Evolutionary conservation across 371 early-diverging fungal genomes (phyloP).

Genomic region (Apophysomyces trapeziformis): DNA sequence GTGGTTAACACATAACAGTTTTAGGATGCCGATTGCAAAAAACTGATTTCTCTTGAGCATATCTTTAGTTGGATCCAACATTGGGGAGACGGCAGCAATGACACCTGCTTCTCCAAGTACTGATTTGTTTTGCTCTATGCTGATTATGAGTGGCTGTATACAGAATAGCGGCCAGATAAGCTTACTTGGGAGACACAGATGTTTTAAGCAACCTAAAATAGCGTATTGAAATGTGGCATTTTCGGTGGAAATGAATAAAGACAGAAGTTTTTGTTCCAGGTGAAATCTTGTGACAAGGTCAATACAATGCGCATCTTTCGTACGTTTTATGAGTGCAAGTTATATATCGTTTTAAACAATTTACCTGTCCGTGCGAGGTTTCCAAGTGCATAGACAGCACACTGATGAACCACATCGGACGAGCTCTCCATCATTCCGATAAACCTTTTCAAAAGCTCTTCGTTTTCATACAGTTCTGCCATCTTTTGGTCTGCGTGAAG

Average conservation of each 20-base stretch:
- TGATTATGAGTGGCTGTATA: neutral
- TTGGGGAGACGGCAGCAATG: conserved; percentile 50
- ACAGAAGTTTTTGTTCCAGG: conserved; percentile 48
- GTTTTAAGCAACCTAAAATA: conserved; percentile 62
- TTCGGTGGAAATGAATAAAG: conserved; percentile 51
- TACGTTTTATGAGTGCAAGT: neutral
- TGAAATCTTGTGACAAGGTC: conserved; percentile 60
- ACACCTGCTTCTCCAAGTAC: conserved; percentile 55
- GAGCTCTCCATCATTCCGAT: conserved; percentile 48
- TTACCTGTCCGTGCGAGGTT: conserved; percentile 68
- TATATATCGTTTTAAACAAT: neutral
- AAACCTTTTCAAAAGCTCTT: conserved; percentile 45
- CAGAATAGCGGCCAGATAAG: neutral
- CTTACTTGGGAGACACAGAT: conserved; percentile 64
- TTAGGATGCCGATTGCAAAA: conserved; percentile 63
- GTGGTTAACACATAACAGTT: conserved; percentile 56
- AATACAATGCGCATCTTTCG: conserved; percentile 59
- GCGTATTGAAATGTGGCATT: conserved; percentile 65
- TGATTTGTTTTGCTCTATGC: conserved; percentile 50
- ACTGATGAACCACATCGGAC: conserved; percentile 38
- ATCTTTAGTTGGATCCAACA: conserved; percentile 57
- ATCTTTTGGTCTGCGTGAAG: conserved; percentile 52
- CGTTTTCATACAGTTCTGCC: conserved; percentile 49
- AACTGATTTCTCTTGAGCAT: conserved; percentile 67
- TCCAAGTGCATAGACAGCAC: conserved; percentile 60